Base-by-base conservation (phyloP, 1,139 yeast species). In the Yamadazyma pseudoaaseri region DNA sequence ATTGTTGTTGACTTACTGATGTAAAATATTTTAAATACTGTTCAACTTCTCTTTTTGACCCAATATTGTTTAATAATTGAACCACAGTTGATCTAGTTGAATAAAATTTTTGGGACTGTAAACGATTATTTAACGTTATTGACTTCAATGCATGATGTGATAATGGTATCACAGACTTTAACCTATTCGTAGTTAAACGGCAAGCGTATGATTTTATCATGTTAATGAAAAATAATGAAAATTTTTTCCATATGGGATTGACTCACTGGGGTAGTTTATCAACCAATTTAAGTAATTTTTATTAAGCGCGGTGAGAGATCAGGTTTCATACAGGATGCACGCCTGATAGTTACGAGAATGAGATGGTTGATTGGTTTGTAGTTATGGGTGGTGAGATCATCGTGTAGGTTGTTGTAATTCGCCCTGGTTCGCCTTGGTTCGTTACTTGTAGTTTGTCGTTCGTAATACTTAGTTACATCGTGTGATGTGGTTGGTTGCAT, bases 21-120 rank as follows among this genome's bases (percentile, higher is more conserved):
- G 98, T 90, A 70, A 92, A 92, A 62, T 90, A 90, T 57, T 90
- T 90, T 55, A 92, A 76, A 60, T 92, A 92, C 62, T 92, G 98
- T 60, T 92, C 98, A 30, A 92, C 98, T 63, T 92, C 98, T 49
- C 97, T 77, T 60, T 92, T 92, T 33, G 97, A 89, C 14, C 97
- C 97, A 49, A 94, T 92, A 58, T 90, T 92, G 69, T 90, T 94
- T 57, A 92, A 70, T 37, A 94, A 71, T 59, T 92, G 98, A 42
- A 94, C 87, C 29, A 92, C 97, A 0, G 98, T 92, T 13, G 96
- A 86, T 63, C 96, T 73, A 24, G 97, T 87, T 20, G 90, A 81
- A 48, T 62, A 62, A 10, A 14, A 22, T 29, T 11, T 17, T 21
- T 15, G 26, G 12, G 21, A 20, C 31, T n/a, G n/a, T n/a, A n/a